Conservation (phyloP, 441 rosid genomes). For the Populus hybrid region DNA sequence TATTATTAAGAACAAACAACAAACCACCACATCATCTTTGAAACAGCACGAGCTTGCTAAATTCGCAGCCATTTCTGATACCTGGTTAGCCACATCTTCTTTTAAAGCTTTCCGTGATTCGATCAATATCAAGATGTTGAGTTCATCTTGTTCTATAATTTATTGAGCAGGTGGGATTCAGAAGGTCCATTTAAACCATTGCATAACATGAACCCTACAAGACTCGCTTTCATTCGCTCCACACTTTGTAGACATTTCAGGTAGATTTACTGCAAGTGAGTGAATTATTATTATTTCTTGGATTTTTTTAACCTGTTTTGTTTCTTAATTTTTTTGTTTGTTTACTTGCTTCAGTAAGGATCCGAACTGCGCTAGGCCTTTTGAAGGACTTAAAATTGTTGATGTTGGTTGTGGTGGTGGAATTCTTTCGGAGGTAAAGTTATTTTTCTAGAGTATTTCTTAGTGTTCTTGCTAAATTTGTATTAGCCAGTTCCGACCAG, state of each 20-base stretch:
- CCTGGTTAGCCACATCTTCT: constrained; percentile 49
- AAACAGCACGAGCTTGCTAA: constrained; percentile 72
- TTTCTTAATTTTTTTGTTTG: not conserved
- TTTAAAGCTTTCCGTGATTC: not conserved
- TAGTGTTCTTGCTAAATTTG: not conserved
- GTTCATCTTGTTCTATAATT: not conserved
- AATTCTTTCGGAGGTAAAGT: constrained; percentile 81
- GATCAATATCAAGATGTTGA: too few species aligned
- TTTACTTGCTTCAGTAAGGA: constrained; percentile 54
- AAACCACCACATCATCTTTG: constrained; percentile 46
- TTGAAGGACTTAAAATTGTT: constrained; percentile 67
- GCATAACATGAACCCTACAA: constrained; percentile 80
- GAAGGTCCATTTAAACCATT: constrained; percentile 88
- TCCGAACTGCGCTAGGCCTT: constrained; percentile 66
- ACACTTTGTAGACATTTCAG: constrained; percentile 81
- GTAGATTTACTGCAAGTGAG: constrained; percentile 25
- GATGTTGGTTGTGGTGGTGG: constrained; percentile 99
- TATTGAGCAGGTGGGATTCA: constrained; percentile 73
- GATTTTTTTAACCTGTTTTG: not conserved
- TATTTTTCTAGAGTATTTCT: not conserved
- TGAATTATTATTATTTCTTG: not conserved
- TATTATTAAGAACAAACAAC: constrained; percentile 9
- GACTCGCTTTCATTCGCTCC: constrained; percentile 87
- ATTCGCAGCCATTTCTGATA: constrained; percentile 86
- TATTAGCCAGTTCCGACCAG: not conserved